Percentiles rank a stretch among this genome's conserved stretches.
Conservation (phyloP, 2,329 filamentous ascomycete species). For the Xylaria sp. region DNA sequence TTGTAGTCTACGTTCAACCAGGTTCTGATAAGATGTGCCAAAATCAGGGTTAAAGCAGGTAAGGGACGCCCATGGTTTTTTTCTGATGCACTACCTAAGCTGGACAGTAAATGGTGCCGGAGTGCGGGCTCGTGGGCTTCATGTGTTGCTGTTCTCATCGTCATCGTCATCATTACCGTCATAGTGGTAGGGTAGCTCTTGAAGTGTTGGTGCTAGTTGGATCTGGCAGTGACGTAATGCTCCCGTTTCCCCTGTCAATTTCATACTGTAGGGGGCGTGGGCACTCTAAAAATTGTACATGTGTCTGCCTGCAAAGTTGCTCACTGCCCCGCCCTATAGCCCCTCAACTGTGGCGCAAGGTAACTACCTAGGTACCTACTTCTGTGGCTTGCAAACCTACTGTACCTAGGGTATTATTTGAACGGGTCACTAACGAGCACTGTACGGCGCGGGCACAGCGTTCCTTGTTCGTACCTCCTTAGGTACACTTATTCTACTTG, state of each 20-base stretch:
- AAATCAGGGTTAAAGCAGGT: too few species aligned
- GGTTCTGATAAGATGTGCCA: too few species aligned
- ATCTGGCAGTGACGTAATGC: slow-evolving; percentile 28
- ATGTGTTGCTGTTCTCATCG: slow-evolving; percentile 3
- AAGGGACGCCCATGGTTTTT: not conserved
- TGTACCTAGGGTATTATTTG: too few species aligned
- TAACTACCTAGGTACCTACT: not conserved
- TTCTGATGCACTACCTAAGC: not conserved
- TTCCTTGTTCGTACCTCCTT: too few species aligned
- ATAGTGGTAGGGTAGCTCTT: slow-evolving; percentile 6
- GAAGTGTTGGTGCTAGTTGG: not conserved
- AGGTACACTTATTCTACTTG: too few species aligned
- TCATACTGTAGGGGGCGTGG: not conserved
- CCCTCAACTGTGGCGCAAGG: slow-evolving; percentile 19
- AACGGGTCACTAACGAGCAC: too few species aligned
- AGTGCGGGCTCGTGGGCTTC: not conserved
- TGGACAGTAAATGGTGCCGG: not conserved
- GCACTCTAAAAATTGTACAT: too few species aligned
- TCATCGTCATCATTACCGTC: slow-evolving; percentile 6
- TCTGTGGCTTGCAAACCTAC: slow-evolving; percentile 8
- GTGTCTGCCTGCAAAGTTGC: too few species aligned
- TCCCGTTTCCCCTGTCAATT: not conserved
- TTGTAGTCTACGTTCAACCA: too few species aligned
- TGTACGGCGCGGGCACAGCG: too few species aligned
- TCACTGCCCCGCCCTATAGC: not conserved